Base-by-base conservation (phyloP, 1,284 basidiomycete genomes). In the Fistulina hepatica region DNA sequence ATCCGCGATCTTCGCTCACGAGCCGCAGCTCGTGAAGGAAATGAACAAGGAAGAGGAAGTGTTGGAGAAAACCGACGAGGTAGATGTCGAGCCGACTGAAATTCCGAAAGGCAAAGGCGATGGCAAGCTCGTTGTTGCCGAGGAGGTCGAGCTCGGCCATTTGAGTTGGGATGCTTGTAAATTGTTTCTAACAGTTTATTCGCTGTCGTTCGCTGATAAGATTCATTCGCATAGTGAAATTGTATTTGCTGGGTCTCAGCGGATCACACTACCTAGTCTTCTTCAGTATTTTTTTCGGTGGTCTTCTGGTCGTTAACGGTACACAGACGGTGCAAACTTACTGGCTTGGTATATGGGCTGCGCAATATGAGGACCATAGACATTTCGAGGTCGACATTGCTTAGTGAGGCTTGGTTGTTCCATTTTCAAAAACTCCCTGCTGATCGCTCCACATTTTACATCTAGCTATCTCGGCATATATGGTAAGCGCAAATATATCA, bases 281-380 rank as follows among this genome's bases (percentile, higher is more conserved):
- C 31, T 52, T 52, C 15, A 13, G 15, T 9, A 22, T 34, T 7
- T 54, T 51, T 40, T 19, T 64, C 3, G 39, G 43, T n/a, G 54
- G 53, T 1, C 43, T 62, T 7, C 39, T 58, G 17, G 21, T 58
- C 4, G 49, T 46, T 7, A 59, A 64, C 23, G 34, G 59, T 11
- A 46, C 48, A 6, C 53, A 56, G 15, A 57, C 64, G 3, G 57
- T 62, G 30, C 65, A 72, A 50, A 70, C 65, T 1, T 76, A 69
- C 64, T 77, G 66, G 57, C 58, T 78, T 10, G 75, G 74, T 21
- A 64, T 67, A 39, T 80, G 75, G 73, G 67, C 72, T 6, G 56
- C 60, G 5, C 69, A 73, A 37, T 78, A 77, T 49, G 65, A 68
- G 17, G 46, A 48, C 0, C 57, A 60, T 42, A 43, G 51, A 17